Evolutionary conservation across 2,329 filamentous ascomycete species (phyloP).

Genomic region (Fusarium secorum): DNA sequence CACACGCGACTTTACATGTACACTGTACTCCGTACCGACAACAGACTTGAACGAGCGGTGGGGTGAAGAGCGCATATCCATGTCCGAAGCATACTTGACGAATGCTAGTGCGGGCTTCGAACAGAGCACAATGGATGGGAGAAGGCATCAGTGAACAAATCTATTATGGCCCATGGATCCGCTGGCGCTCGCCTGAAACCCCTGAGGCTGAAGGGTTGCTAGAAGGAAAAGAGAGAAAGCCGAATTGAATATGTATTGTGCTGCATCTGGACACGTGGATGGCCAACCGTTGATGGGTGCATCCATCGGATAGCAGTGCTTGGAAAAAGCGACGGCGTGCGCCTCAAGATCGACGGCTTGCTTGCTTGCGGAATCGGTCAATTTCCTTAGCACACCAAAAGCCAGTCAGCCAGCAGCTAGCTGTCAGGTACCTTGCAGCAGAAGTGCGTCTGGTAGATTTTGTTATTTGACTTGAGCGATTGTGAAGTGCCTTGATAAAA

Average conservation of each 20-base stretch:
- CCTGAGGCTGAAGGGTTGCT: slow-evolving; percentile 29
- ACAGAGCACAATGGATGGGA: neutral
- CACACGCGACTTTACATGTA: slow-evolving; percentile 27
- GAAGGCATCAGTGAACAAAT: slow-evolving; percentile 3
- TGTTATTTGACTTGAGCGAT: neutral
- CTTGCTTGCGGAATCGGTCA: slow-evolving; percentile 19
- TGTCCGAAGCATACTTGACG: slow-evolving; percentile 13
- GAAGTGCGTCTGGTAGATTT: neutral
- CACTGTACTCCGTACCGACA: slow-evolving; percentile 6
- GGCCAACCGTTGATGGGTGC: slow-evolving; percentile 19
- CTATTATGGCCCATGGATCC: slow-evolving; percentile 19
- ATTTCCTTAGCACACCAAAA: slow-evolving; percentile 4
- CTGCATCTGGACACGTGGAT: slow-evolving; percentile 14
- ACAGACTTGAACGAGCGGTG: slow-evolving; percentile 18
- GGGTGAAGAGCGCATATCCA: slow-evolving; percentile 14
- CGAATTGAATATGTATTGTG: neutral
- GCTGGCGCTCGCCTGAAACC: slow-evolving; percentile 27
- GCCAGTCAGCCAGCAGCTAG: neutral
- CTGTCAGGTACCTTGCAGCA: slow-evolving; percentile 17
- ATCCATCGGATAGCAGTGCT: slow-evolving; percentile 22
- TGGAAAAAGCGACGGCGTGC: slow-evolving; percentile 18
- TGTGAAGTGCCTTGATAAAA: neutral
- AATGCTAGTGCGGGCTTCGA: neutral
- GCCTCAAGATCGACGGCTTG: slow-evolving; percentile 23
- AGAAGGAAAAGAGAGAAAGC: neutral